Conservation (phyloP, 163 green algal genomes). For the Scenedesmus sp. region DNA sequence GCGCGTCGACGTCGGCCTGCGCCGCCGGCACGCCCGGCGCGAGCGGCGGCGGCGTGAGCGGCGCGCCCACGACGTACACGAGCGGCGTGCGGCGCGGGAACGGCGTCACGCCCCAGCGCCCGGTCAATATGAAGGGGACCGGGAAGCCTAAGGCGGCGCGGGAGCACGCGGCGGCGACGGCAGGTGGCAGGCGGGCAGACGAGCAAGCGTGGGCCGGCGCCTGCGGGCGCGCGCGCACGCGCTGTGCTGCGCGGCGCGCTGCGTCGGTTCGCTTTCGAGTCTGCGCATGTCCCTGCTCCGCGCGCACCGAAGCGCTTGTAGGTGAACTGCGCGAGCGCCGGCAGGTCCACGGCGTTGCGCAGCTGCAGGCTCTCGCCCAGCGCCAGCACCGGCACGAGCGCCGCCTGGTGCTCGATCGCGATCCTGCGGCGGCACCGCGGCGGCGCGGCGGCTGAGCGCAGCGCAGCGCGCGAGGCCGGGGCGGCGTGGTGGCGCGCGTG, state of each 20-base stretch:
- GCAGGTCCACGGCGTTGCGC: conserved; percentile 73
- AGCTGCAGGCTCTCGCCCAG: conserved; percentile 80
- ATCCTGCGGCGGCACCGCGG: conserved; percentile 42
- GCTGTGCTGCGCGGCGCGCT: too few species aligned
- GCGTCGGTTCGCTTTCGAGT: too few species aligned
- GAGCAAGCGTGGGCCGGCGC: too few species aligned
- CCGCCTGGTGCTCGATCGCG: conserved; percentile 77
- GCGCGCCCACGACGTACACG: neutral
- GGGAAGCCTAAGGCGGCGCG: conserved; percentile 12
- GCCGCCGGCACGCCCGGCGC: neutral
- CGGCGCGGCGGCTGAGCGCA: neutral
- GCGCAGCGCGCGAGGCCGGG: neutral
- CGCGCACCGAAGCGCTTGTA: too few species aligned
- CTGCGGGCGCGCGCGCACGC: too few species aligned
- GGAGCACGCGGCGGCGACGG: too few species aligned
- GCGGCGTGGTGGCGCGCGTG: too few species aligned
- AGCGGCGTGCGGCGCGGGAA: neutral
- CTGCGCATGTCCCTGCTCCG: too few species aligned
- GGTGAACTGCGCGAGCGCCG: too few species aligned
- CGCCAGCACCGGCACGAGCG: conserved; percentile 84
- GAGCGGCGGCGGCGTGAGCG: neutral
- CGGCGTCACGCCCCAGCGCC: neutral
- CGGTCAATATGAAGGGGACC: neutral
- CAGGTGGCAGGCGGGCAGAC: too few species aligned
- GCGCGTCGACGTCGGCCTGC: conserved; percentile 49